Percentiles rank a stretch among this genome's conserved stretches.
Evolutionary conservation across 2,329 filamentous ascomycete genomes (phyloP).

Genomic region (Colletotrichum eremochloae): DNA sequence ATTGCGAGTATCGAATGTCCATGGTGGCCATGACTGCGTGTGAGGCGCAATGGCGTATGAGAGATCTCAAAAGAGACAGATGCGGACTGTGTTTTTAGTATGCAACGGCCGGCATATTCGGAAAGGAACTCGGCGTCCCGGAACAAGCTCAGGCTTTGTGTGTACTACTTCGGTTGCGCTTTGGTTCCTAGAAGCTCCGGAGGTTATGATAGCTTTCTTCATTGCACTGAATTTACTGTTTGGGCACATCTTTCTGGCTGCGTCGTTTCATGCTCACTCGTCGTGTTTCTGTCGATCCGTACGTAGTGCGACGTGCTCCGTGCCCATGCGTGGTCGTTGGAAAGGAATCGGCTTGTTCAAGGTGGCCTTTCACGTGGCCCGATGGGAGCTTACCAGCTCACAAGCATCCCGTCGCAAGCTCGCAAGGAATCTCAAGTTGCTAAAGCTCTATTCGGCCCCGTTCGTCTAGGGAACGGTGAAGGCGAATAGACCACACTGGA

Average conservation of each 20-base stretch:
- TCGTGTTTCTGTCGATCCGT: neutral
- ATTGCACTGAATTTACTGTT: constrained; percentile 38
- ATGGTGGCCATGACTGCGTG: neutral
- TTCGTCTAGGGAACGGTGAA: constrained; percentile 2
- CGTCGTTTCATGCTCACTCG: neutral
- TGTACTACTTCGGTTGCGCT: constrained; percentile 37
- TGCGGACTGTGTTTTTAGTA: constrained; percentile 30
- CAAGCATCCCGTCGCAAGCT: neutral
- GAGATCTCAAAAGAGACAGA: constrained; percentile 11
- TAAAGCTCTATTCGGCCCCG: constrained; percentile 3
- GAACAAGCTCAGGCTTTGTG: constrained; percentile 41
- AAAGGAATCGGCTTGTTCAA: neutral
- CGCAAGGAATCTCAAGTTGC: neutral
- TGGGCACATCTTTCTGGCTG: constrained; percentile 7
- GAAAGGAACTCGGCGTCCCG: constrained; percentile 41
- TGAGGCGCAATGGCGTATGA: constrained; percentile 5
- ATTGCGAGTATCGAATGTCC: constrained; percentile 12
- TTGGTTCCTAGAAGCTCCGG: constrained; percentile 40
- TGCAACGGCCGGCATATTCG: constrained; percentile 40
- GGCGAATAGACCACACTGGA: neutral
- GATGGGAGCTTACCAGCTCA: neutral
- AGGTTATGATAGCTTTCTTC: constrained; percentile 36
- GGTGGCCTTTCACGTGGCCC: neutral
- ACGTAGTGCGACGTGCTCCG: neutral
- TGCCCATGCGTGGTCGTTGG: neutral